Percentiles rank a stretch among this genome's conserved stretches.
These are phyloP conservation scores for Scutellaria galericulata DNA, from an alignment of 257 asterid genomes.

Conservation along the genomic window DNA sequence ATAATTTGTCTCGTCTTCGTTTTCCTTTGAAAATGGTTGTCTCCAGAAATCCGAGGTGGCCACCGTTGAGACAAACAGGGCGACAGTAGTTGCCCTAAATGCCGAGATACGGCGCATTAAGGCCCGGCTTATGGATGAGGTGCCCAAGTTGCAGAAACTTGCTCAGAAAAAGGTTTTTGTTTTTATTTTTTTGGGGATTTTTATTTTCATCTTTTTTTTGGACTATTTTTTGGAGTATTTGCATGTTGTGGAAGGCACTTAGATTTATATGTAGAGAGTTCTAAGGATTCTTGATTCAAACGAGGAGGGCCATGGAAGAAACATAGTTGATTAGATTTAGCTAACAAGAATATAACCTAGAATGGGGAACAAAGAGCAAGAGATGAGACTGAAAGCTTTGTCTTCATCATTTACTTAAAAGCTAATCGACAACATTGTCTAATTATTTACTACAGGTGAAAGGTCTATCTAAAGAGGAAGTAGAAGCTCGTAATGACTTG, in stretches of 20 bases:
- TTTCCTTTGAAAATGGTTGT: not conserved
- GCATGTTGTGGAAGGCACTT: not conserved
- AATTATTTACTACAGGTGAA: conserved; percentile 55
- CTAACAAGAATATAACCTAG: conserved; percentile 25
- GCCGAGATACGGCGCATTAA: conserved; percentile 91
- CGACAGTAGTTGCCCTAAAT: conserved; percentile 80
- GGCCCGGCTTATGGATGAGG: conserved; percentile 79
- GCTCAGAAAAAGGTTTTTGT: conserved; percentile 63
- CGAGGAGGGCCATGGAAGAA: conserved; percentile 2
- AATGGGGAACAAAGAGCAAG: not conserved
- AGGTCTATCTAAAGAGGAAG: conserved; percentile 70
- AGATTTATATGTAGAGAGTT: too few species aligned
- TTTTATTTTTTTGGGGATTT: not conserved
- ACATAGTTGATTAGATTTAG: not conserved
- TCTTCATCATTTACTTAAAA: not conserved
- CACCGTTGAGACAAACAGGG: conserved; percentile 76
- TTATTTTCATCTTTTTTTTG: not conserved
- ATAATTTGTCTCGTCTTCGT: not conserved
- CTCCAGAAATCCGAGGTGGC: conserved; percentile 68
- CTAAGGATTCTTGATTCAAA: not conserved
- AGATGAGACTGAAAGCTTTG: not conserved
- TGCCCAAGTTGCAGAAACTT: conserved; percentile 80
- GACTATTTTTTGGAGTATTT: not conserved
- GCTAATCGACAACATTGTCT: not conserved
- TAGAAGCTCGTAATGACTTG: conserved; percentile 69